Evolutionary conservation across 192 early-diverging fungal species (phyloP).

Genomic region (Phlyctochytrium arcticum): DNA sequence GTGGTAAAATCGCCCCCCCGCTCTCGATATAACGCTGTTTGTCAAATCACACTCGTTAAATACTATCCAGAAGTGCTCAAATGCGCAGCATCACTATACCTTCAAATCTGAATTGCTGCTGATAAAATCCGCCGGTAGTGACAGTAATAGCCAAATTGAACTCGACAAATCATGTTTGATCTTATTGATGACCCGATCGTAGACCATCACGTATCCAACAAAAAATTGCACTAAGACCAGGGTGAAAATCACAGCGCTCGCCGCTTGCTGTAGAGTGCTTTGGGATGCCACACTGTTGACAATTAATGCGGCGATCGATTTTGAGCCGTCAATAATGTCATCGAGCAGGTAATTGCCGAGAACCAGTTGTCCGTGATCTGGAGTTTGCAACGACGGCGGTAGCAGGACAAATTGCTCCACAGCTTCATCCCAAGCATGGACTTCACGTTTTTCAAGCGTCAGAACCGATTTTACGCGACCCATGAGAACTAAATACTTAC

Average conservation of each 20-base stretch:
- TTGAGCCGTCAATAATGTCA: no score
- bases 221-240: not conserved
- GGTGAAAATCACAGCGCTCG: constrained; percentile 1
- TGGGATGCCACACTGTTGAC: not conserved
- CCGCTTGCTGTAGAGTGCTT: not conserved
- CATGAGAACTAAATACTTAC: not conserved
- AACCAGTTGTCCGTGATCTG: not conserved
- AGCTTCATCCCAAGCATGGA: not conserved
- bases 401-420: not conserved
- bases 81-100: not conserved
- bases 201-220: not conserved
- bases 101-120: constrained; percentile 8
- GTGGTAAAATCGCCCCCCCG: constrained; percentile 14
- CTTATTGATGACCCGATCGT: not conserved
- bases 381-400: not conserved
- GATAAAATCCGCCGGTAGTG: constrained; percentile 4
- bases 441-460: not conserved
- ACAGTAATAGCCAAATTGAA: constrained; percentile 7
- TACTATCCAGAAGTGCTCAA: not conserved
- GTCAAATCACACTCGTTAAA: not conserved
- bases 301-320: not conserved
- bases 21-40: constrained; percentile 17
- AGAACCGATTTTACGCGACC: not conserved
- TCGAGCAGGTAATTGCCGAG: not conserved
- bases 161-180: constrained; percentile 2